phyloP scores from a whole-genome alignment of 257 asterid genomes.

The Solanum arcanum region DNA sequence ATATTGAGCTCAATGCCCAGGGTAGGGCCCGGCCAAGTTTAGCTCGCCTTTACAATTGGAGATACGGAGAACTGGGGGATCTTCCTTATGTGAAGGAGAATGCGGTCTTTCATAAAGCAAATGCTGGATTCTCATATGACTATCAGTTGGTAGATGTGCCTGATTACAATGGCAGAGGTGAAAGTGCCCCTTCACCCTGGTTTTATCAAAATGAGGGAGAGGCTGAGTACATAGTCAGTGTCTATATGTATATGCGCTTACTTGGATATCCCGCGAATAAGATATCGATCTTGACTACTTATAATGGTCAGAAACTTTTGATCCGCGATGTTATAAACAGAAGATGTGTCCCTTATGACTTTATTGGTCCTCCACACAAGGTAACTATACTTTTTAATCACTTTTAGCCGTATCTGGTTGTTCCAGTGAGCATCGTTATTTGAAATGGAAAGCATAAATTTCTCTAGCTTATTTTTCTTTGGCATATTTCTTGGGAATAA shows the following conservation, averaged over 20 bases:
- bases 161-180: constrained; percentile 90
- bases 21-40: constrained; percentile 98
- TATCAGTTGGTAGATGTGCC: constrained; percentile 92
- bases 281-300: constrained; percentile 90
- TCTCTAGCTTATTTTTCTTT: not conserved
- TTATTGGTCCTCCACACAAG: constrained; percentile 94
- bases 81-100: constrained; percentile 68
- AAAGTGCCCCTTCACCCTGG: constrained; percentile 98
- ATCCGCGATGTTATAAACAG: constrained; percentile 93
- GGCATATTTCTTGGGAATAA: not conserved
- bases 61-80: constrained; percentile 95
- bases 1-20: constrained; percentile 96
- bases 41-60: constrained; percentile 94
- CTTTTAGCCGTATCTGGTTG: not conserved
- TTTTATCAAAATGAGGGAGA: constrained; percentile 99
- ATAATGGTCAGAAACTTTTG: constrained; percentile 96
- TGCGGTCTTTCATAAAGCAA: constrained; percentile 57
- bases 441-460: not conserved
- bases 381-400: constrained; percentile 14
- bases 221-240: constrained; percentile 92
- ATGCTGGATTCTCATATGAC: constrained; percentile 80
- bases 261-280: constrained; percentile 94
- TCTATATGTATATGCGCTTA: constrained; percentile 91
- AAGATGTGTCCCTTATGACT: constrained; percentile 82
- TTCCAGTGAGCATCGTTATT: not conserved